Conservation (phyloP, 2,329 filamentous ascomycete species). For the Chaetomium strumarium region DNA sequence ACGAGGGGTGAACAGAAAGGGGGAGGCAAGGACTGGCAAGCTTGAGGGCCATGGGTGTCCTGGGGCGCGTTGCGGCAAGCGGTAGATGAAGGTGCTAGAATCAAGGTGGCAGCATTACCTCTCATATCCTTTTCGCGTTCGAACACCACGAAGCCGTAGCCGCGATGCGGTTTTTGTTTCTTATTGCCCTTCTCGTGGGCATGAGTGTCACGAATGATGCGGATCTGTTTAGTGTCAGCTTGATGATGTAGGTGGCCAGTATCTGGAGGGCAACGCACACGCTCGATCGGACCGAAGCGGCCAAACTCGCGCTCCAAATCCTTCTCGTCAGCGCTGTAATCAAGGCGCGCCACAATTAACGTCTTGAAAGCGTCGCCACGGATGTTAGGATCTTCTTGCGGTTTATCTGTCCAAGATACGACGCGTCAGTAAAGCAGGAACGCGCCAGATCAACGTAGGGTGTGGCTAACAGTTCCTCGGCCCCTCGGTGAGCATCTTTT, state of each 20-base stretch:
- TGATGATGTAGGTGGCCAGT: not conserved
- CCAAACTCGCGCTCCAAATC: conserved; percentile 92
- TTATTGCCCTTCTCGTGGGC: conserved; percentile 64
- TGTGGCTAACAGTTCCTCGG: conserved; percentile 53
- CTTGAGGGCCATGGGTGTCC: conserved; percentile 50
- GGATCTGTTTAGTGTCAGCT: conserved; percentile 55
- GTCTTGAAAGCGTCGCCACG: conserved; percentile 94
- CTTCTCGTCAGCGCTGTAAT: conserved; percentile 81
- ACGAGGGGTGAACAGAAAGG: conserved; percentile 17
- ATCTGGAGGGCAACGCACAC: conserved; percentile 46
- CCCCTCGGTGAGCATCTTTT: conserved; percentile 58
- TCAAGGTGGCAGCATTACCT: conserved; percentile 63
- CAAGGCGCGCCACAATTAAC: conserved; percentile 82
- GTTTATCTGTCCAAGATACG: conserved; percentile 57
- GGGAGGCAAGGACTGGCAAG: conserved; percentile 43
- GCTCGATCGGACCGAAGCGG: conserved; percentile 88
- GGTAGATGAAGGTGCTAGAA: conserved; percentile 24
- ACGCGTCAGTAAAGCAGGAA: not conserved
- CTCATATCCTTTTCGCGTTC: conserved; percentile 98
- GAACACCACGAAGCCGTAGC: conserved; percentile 95
- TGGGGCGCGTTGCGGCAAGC: conserved; percentile 14
- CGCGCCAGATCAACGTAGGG: not conserved
- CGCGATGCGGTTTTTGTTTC: conserved; percentile 74
- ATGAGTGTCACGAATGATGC: conserved; percentile 75
- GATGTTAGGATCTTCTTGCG: conserved; percentile 77